Percentiles rank a stretch among this genome's conserved stretches.
phyloP scores from a whole-genome alignment of 2,329 filamentous ascomycete species.

The Fusarium sp. region DNA sequence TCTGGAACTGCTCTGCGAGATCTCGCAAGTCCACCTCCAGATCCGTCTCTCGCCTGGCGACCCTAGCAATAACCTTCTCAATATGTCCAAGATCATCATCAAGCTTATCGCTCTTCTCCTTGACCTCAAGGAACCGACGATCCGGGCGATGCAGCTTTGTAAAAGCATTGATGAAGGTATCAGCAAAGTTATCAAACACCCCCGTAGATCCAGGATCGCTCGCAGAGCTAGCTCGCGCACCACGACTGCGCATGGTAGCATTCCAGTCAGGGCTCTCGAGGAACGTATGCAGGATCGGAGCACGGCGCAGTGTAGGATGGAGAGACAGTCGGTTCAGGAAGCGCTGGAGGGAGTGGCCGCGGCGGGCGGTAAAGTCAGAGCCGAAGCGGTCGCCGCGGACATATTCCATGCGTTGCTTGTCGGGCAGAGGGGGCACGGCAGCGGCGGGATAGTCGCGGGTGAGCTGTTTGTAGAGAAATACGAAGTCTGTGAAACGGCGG shows the following conservation, averaged over 20 bases:
- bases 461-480: slow-evolving; percentile 93
- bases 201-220: slow-evolving; percentile 65
- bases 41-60: slow-evolving; percentile 87
- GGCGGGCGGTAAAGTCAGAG: slow-evolving; percentile 86
- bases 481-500: slow-evolving; percentile 96
- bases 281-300: slow-evolving; percentile 85
- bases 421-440: slow-evolving; percentile 92
- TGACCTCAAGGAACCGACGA: slow-evolving; percentile 91
- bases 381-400: slow-evolving; percentile 96
- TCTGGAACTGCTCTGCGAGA: slow-evolving; percentile 93
- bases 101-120: slow-evolving; percentile 90
- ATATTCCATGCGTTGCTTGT: slow-evolving; percentile 99
- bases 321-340: slow-evolving; percentile 88
- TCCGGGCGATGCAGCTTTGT: slow-evolving; percentile 96
- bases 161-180: slow-evolving; percentile 97
- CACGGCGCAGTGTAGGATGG: slow-evolving; percentile 87
- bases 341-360: slow-evolving; percentile 89
- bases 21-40: slow-evolving; percentile 89
- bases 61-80: slow-evolving; percentile 93
- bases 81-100: slow-evolving; percentile 93
- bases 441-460: slow-evolving; percentile 88
- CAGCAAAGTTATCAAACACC: slow-evolving; percentile 94
- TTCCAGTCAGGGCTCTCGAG: slow-evolving; percentile 97
- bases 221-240: slow-evolving; percentile 68
- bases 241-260: slow-evolving; percentile 86